A percentile compares a stretch with the other conserved stretches of the same genome.
Evolutionary conservation across 352 stramenopile genomes (phyloP).

Genomic region (Phytophthora idaei): DNA sequence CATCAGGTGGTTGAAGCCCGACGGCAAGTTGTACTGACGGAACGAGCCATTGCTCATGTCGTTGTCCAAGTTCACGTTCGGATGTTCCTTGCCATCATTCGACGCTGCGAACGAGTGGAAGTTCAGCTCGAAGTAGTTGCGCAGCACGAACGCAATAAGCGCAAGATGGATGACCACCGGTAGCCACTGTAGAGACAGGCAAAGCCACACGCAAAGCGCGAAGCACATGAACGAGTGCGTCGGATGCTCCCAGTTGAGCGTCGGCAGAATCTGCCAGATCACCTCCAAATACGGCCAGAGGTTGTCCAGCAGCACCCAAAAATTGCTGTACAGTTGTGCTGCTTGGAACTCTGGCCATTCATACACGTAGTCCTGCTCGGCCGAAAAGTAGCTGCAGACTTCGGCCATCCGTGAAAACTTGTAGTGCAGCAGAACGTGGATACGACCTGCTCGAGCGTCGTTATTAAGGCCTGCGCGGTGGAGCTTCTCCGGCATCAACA

Average conservation of each 20-base stretch:
- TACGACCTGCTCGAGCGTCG: conserved; percentile 74
- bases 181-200: conserved; percentile 82
- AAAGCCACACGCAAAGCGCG: conserved; percentile 82
- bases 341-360: conserved; percentile 86
- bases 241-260: conserved; percentile 85
- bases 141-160: conserved; percentile 79
- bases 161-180: conserved; percentile 80
- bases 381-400: conserved; percentile 81
- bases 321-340: conserved; percentile 86
- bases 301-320: conserved; percentile 85
- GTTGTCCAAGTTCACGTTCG: conserved; percentile 27
- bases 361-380: conserved; percentile 75
- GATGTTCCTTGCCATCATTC: conserved; percentile 56
- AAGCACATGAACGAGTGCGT: conserved; percentile 89
- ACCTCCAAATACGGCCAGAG: conserved; percentile 88
- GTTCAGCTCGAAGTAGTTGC: conserved; percentile 88
- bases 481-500: conserved; percentile 79
- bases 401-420: conserved; percentile 88
- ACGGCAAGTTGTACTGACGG: conserved; percentile 80
- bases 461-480: conserved; percentile 85
- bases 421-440: conserved; percentile 87
- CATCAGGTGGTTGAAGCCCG: conserved; percentile 87
- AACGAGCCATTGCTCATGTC: conserved; percentile 59
- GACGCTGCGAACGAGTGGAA: conserved; percentile 73
- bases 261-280: conserved; percentile 82